Conservation (phyloP, 768 basidiomycete genomes). For the Lentinus tigrinus region DNA sequence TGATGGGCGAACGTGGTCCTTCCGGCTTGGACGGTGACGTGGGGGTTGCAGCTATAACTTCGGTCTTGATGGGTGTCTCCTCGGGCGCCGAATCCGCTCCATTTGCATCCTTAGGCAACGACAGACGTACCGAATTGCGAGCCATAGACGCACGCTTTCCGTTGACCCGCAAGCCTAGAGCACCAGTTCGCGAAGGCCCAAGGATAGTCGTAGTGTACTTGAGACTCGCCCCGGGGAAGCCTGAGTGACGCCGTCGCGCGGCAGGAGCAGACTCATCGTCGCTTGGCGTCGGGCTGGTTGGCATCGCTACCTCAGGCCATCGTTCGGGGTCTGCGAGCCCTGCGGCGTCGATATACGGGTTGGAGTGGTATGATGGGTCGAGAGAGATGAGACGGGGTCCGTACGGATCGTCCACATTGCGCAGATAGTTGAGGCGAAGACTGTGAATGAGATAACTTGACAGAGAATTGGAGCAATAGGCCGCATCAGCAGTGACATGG, state of each 20-base stretch:
- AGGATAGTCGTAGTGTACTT: slow-evolving; percentile 91
- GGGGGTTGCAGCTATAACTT: too few relatives aligned
- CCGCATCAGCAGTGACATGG: not conserved
- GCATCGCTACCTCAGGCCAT: slow-evolving; percentile 83
- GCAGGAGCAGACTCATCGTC: slow-evolving; percentile 62
- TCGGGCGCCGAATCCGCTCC: not conserved
- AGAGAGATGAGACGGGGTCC: slow-evolving; percentile 79
- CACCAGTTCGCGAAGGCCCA: slow-evolving; percentile 65
- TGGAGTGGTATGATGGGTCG: slow-evolving; percentile 72
- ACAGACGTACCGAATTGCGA: slow-evolving; percentile 22
- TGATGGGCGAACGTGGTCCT: slow-evolving; percentile 5
- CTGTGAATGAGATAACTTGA: slow-evolving; percentile 76
- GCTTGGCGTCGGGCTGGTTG: slow-evolving; percentile 69
- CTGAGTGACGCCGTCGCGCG: slow-evolving; percentile 25
- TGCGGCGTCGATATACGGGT: slow-evolving; percentile 80
- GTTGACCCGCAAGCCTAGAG: slow-evolving; percentile 72
- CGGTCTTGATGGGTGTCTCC: not conserved
- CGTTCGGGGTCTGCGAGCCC: slow-evolving; percentile 74
- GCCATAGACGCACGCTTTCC: slow-evolving; percentile 47
- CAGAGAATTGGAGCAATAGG: not conserved
- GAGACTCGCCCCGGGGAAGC: slow-evolving; percentile 54
- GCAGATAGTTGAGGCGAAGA: slow-evolving; percentile 83
- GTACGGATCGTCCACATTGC: slow-evolving; percentile 85
- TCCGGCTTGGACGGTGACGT: not conserved
- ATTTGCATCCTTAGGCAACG: slow-evolving; percentile 1